phyloP scores from a whole-genome alignment of 352 stramenopile species.

The Pythium pyrilobum region DNA sequence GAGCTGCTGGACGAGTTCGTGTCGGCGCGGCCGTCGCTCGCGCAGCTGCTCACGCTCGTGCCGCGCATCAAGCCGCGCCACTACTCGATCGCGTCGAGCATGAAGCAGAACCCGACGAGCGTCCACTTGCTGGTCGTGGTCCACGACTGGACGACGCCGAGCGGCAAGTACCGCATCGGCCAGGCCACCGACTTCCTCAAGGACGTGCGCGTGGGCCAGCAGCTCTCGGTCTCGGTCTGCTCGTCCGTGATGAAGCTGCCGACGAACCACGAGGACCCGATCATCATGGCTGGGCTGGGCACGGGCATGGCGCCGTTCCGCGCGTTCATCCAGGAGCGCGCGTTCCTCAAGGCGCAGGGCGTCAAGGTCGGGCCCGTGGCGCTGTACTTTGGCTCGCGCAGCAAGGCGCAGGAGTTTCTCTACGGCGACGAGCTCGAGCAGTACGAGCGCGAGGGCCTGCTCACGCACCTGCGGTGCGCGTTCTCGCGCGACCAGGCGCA shows the following conservation, averaged over 20 bases:
- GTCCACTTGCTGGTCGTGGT: conserved; percentile 85
- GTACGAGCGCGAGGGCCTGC: conserved; percentile 76
- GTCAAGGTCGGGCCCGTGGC: conserved; percentile 69
- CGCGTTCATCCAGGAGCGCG: conserved; percentile 87
- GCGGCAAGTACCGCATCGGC: conserved; percentile 56
- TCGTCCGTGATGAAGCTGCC: conserved; percentile 79
- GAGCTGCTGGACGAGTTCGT: conserved; percentile 73
- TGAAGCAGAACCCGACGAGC: conserved; percentile 78
- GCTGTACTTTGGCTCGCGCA: conserved; percentile 95
- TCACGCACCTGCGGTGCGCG: conserved; percentile 79
- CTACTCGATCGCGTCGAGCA: conserved; percentile 89
- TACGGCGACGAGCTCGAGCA: conserved; percentile 91
- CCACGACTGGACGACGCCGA: conserved; percentile 82
- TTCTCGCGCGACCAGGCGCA: conserved; percentile 87
- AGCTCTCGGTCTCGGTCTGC: conserved; percentile 63
- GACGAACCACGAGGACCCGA: conserved; percentile 54
- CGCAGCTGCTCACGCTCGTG: conserved; percentile 62
- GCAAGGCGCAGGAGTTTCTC: conserved; percentile 92
- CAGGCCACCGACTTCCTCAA: conserved; percentile 64
- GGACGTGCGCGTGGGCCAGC: conserved; percentile 35
- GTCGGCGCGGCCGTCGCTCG: conserved; percentile 57
- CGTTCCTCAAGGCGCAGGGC: conserved; percentile 58
- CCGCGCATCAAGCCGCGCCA: conserved; percentile 85
- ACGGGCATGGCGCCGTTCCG: conserved; percentile 89
- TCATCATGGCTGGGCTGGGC: conserved; percentile 84